Evolutionary conservation across 371 early-diverging fungal species (phyloP).

Genomic region (Lichtheimia corymbifera): DNA sequence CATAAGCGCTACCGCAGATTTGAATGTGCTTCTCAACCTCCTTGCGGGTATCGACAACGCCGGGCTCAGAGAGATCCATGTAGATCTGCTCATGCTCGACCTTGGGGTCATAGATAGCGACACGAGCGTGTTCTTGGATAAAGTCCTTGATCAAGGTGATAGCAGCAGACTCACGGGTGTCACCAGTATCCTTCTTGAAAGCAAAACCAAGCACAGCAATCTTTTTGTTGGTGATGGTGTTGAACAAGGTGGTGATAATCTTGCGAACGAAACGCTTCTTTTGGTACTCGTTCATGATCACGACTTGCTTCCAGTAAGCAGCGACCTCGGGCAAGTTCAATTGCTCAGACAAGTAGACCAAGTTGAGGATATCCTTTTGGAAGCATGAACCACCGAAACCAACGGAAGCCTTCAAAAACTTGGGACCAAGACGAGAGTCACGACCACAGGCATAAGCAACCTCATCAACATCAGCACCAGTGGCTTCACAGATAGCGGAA

Average conservation of each 20-base stretch:
- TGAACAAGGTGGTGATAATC: constrained; percentile 74
- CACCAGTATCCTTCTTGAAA: constrained; percentile 96
- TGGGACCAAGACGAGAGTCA: constrained; percentile 88
- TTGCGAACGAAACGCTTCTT: constrained; percentile 83
- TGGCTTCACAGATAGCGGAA: constrained; percentile 91
- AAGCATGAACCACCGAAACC: constrained; percentile 97
- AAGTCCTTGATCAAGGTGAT: constrained; percentile 83
- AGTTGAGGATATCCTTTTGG: constrained; percentile 94
- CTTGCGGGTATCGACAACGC: constrained; percentile 61
- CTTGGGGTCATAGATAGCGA: constrained; percentile 92
- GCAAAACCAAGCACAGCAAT: constrained; percentile 94
- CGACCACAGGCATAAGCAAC: constrained; percentile 91
- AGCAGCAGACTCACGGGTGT: constrained; percentile 94
- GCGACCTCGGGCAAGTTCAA: constrained; percentile 91
- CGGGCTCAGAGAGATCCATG: constrained; percentile 78
- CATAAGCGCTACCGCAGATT: constrained; percentile 65
- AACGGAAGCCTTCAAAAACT: constrained; percentile 91
- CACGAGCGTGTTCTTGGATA: constrained; percentile 77
- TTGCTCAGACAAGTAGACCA: constrained; percentile 85
- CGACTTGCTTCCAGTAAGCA: constrained; percentile 93
- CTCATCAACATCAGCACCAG: constrained; percentile 92
- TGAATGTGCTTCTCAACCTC: constrained; percentile 67
- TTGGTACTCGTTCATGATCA: constrained; percentile 92
- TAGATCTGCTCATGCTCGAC: constrained; percentile 81
- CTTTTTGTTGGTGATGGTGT: constrained; percentile 84